These are phyloP conservation scores for Fusarium tjaetaba DNA, from an alignment of 2,329 filamentous ascomycete genomes.

Conservation along the genomic window DNA sequence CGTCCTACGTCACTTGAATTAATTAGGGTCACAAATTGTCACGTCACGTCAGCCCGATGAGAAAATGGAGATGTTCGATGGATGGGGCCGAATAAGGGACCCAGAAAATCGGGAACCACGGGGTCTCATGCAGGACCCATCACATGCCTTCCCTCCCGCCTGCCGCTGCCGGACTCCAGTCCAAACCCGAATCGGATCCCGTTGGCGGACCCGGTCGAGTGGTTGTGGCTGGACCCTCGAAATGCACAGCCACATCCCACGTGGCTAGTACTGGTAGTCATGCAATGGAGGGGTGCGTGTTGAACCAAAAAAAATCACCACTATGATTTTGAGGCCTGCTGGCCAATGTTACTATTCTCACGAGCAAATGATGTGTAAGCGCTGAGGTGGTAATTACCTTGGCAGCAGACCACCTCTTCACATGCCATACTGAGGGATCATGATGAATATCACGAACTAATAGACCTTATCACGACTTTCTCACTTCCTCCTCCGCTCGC, in stretches of 20 bases:
- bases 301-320: not conserved
- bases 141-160: constrained; percentile 24
- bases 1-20: constrained; percentile 10
- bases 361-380: constrained; percentile 21
- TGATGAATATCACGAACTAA: constrained; percentile 13
- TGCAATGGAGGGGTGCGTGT: not conserved
- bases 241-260: constrained; percentile 39
- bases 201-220: constrained; percentile 41
- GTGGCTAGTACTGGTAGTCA: constrained; percentile 26
- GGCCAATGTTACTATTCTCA: not conserved
- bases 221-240: constrained; percentile 18
- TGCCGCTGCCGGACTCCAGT: not conserved
- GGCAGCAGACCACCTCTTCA: constrained; percentile 32
- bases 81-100: constrained; percentile 13
- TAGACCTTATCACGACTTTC: constrained; percentile 1
- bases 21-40: not conserved
- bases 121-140: constrained; percentile 34
- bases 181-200: constrained; percentile 40
- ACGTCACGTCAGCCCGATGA: not conserved
- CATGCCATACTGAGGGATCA: constrained; percentile 6
- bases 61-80: not conserved
- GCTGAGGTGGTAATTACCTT: constrained; percentile 19
- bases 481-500: not conserved
- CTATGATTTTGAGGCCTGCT: constrained; percentile 30
- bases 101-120: constrained; percentile 32